phyloP scores from a whole-genome alignment of 169 alveolate species.

The Perkinsus olseni region DNA sequence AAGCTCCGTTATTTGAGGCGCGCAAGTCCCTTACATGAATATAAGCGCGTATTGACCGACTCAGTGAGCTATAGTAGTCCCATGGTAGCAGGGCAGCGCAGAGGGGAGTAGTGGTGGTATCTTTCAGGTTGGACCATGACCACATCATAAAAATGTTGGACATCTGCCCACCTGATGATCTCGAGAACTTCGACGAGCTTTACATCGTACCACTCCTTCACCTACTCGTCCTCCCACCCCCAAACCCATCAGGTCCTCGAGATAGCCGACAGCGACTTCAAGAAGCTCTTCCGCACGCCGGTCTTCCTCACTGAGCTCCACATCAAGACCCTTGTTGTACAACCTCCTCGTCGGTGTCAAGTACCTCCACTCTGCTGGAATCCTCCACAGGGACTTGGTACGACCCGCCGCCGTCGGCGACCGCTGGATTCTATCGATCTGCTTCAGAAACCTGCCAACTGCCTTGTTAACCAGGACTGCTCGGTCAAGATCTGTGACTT shows the following conservation, averaged over 20 bases:
- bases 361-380: constrained; percentile 88
- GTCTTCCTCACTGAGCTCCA: constrained; percentile 85
- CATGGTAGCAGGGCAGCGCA: too few relatives aligned
- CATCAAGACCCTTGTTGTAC: constrained; percentile 75
- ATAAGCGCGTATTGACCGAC: too few relatives aligned
- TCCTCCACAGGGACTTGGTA: constrained; percentile 45
- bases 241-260: constrained; percentile 54
- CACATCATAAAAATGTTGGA: constrained; percentile 80
- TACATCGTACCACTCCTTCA: constrained; percentile 65
- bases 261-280: constrained; percentile 93
- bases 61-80: too few relatives aligned
- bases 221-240: neutral
- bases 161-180: constrained; percentile 78
- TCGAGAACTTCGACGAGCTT: constrained; percentile 79
- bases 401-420: neutral
- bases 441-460: constrained; percentile 95
- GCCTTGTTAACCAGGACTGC: constrained; percentile 93
- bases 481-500: constrained; percentile 94
- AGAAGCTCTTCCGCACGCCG: constrained; percentile 78
- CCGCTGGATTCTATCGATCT: neutral
- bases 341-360: constrained; percentile 87
- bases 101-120: neutral
- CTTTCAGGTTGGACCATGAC: constrained; percentile 68
- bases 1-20: too few relatives aligned
- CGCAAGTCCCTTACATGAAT: too few relatives aligned